Evolutionary conservation across 2,329 filamentous ascomycete species (phyloP).

Genomic region (Trichophyton mentagrophytes): DNA sequence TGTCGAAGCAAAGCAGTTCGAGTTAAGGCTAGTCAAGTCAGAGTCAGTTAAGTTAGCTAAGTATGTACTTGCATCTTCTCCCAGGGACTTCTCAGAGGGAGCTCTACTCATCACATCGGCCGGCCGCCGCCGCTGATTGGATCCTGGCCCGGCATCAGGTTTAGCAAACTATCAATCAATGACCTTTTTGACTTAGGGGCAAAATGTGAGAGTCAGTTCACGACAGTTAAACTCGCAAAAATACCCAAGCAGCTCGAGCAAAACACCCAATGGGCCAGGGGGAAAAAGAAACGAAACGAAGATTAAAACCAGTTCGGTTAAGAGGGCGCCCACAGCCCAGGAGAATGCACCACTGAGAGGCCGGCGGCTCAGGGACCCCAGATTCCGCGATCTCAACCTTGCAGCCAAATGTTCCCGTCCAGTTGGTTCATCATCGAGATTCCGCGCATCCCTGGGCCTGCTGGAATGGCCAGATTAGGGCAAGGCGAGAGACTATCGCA

Average conservation of each 20-base stretch:
- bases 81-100: not conserved
- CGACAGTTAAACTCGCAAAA: too few relatives aligned
- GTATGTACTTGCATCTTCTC: not conserved
- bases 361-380: slow-evolving; percentile 8
- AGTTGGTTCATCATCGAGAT: slow-evolving; percentile 6
- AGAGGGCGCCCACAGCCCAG: not conserved
- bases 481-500: not conserved
- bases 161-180: too few relatives aligned
- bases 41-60: not conserved
- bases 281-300: not conserved
- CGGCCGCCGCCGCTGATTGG: not conserved
- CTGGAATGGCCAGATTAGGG: slow-evolving; percentile 1
- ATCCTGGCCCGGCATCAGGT: not conserved
- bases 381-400: slow-evolving; percentile 10
- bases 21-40: too few relatives aligned
- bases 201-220: not conserved
- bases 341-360: slow-evolving; percentile 7
- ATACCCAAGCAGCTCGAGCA: too few relatives aligned
- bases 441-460: not conserved
- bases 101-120: not conserved
- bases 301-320: not conserved
- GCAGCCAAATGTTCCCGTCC: slow-evolving; percentile 7
- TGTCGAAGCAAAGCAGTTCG: too few relatives aligned
- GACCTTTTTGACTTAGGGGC: not conserved
- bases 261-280: too few relatives aligned